A percentile compares a stretch with the other conserved stretches of the same genome.
phyloP scores from a whole-genome alignment of 768 basidiomycete species.

The Tricholoma terreum region DNA sequence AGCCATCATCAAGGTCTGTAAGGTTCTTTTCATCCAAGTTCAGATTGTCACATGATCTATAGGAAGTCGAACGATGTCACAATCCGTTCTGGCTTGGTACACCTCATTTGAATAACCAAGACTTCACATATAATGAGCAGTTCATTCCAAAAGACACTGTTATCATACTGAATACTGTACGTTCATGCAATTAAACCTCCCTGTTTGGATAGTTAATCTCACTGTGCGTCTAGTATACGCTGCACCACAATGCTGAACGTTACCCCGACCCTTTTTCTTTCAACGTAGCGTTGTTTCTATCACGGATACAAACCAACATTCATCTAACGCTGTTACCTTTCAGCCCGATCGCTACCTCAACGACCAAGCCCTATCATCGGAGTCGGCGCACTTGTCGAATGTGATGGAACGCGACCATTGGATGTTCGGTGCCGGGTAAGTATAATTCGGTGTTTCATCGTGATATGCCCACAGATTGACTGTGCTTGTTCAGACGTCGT shows the following conservation, averaged over 20 bases:
- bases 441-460: not conserved
- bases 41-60: not conserved
- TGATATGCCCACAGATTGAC: not conserved
- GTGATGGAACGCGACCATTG: slow-evolving; percentile 47
- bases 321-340: not conserved
- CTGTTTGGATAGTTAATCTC: not conserved
- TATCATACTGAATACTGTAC: slow-evolving; percentile 37
- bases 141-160: slow-evolving; percentile 38
- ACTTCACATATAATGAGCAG: slow-evolving; percentile 4
- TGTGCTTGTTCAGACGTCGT: slow-evolving; percentile 26
- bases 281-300: slow-evolving; percentile 17
- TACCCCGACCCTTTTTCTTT: slow-evolving; percentile 39
- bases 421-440: slow-evolving; percentile 48
- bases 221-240: slow-evolving; percentile 27
- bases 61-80: slow-evolving; percentile 4
- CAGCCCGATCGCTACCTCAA: slow-evolving; percentile 47
- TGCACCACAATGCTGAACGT: slow-evolving; percentile 34
- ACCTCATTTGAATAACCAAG: slow-evolving; percentile 5
- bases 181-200: not conserved
- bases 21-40: not conserved
- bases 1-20: slow-evolving; percentile 12
- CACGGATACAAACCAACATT: not conserved
- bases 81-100: slow-evolving; percentile 3
- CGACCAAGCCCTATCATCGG: slow-evolving; percentile 35
- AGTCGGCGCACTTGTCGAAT: slow-evolving; percentile 41